Evolutionary conservation across 441 rosid species (phyloP), one percentile per base, ranked within the genome.

Genomic region (Capsella rubella): DNA sequence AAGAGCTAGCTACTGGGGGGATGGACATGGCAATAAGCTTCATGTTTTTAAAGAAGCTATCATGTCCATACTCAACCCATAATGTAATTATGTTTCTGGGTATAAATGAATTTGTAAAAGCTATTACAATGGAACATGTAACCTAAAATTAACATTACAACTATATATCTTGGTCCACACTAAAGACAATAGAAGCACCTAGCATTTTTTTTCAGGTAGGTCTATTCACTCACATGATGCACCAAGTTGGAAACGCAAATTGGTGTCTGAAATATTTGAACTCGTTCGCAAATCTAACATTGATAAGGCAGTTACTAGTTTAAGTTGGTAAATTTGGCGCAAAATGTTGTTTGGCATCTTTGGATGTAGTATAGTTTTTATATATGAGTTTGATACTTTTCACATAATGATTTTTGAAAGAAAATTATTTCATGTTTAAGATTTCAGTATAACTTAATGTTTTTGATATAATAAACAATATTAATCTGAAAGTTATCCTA

Each of bases 11-110:
- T 37, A 47, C 11, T 18, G 11, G 25, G 25, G 25, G 25, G 25
- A 21, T 21, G 18, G 39, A 51, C 25, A 21, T 50, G 40, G 13
- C 15, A 62, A 8, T 40, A 40, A 57, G 67, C 53, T 65, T 64
- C 60, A 55, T 7, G 3, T 46, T 56, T 73, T 73, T 37, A 0
- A 32, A 64, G 11, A 64, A 64, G 71, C 51, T 15, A 14, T 21
- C 25, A 21, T 58, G 46, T 65, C 29, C 42, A 46, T 35, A 55
- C 27, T 57, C 25, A 21, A 21, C 25, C 18, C 40, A 35, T 35
- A 46, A 12, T 73, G 72, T 65, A 46, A 65, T 37, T 54, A 16
- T 12, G 16, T 3, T 57, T 29, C 8, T 29, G 5, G 11, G 8
- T 15, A 16, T 47, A 42, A 40, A 39, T 42, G 9, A 28, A 29